A percentile compares a stretch with the other conserved stretches of the same genome.
Evolutionary conservation across 495 filamentous ascomycete genomes (phyloP).

Genomic region (Aspergillus bridgeri): DNA sequence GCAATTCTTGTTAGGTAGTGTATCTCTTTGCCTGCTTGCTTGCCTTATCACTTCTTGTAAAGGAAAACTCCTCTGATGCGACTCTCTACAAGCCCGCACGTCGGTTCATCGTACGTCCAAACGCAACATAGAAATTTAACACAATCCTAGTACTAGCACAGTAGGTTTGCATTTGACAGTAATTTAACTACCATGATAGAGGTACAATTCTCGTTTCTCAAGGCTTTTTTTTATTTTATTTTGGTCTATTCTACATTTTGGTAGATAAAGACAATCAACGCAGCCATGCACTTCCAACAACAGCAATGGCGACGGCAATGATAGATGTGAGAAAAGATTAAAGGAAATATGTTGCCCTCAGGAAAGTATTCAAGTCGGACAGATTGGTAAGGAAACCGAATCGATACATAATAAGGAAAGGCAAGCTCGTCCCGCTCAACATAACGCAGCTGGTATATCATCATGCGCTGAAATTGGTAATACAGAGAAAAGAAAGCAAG

Average conservation of each 20-base stretch:
- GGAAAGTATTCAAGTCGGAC: conserved; percentile 15
- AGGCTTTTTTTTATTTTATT: not conserved
- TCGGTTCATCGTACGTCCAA: no score
- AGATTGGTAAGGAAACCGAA: conserved; percentile 11
- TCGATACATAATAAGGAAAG: conserved; percentile 10
- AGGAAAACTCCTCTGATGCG: no score
- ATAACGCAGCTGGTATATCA: conserved; percentile 27
- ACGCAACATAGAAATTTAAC: no score
- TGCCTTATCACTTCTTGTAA: no score
- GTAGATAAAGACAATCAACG: not conserved
- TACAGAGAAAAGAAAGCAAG: conserved; percentile 29
- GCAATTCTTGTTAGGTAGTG: not conserved
- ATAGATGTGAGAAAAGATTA: not conserved
- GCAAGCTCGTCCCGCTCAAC: conserved; percentile 17
- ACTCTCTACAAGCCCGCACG: no score
- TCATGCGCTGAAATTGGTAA: conserved; percentile 22
- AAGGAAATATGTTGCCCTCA: not conserved
- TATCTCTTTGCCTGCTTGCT: no score
- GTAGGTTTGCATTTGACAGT: no score
- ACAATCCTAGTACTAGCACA: no score
- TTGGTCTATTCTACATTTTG: not conserved
- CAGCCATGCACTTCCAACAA: not conserved
- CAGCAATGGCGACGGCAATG: not conserved
- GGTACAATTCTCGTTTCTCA: not conserved
- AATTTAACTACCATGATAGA: not conserved